Evolutionary conservation across 1,139 yeast species (phyloP).

Genomic region (Yamadazyma trypodendri): DNA sequence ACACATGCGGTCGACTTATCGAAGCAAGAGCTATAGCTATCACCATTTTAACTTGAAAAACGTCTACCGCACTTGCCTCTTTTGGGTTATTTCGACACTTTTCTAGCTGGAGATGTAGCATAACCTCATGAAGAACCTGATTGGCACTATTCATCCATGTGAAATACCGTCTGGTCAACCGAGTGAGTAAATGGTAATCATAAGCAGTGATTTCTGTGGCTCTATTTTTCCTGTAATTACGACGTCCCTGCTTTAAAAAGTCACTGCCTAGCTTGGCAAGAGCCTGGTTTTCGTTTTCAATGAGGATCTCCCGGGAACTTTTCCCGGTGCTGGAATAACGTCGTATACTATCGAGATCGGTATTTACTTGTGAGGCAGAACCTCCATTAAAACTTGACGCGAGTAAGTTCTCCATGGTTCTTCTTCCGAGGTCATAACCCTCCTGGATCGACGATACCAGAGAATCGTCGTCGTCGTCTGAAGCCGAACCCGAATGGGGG

Average conservation of each 20-base stretch:
- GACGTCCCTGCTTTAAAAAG: constrained; percentile 12
- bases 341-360: constrained; percentile 9
- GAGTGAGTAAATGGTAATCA: constrained; percentile 7
- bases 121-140: constrained; percentile 13
- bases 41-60: constrained; percentile 13
- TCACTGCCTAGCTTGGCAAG: constrained; percentile 13
- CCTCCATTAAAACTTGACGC: constrained; percentile 9
- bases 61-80: constrained; percentile 7
- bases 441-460: not conserved
- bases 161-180: constrained; percentile 10
- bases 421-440: not conserved
- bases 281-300: constrained; percentile 12
- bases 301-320: constrained; percentile 10
- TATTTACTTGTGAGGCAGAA: constrained; percentile 8
- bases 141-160: constrained; percentile 15
- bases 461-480: not conserved
- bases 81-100: constrained; percentile 7
- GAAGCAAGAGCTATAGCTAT: constrained; percentile 14
- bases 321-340: constrained; percentile 3
- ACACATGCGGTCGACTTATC: constrained; percentile 10
- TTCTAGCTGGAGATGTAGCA: constrained; percentile 10
- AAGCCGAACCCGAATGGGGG: not conserved
- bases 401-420: constrained; percentile 9
- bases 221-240: constrained; percentile 9
- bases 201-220: constrained; percentile 13